phyloP scores from a whole-genome alignment of 495 filamentous ascomycete genomes.

The Gamarada debralockiae region DNA sequence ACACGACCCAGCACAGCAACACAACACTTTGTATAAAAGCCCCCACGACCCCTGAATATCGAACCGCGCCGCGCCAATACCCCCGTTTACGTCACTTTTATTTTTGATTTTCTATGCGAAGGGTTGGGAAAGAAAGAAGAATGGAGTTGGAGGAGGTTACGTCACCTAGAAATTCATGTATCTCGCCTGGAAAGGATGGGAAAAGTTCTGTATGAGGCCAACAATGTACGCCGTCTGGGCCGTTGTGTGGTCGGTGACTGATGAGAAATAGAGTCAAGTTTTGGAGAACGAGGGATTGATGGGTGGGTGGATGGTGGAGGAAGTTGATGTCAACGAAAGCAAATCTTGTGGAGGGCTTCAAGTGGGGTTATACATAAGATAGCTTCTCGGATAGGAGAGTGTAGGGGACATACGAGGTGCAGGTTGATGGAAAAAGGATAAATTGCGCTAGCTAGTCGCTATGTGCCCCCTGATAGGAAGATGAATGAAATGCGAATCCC shows the following conservation, averaged over 20 bases:
- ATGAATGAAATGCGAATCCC: conserved; percentile 5
- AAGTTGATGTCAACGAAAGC: neutral
- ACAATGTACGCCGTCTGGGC: neutral
- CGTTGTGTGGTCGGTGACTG: neutral
- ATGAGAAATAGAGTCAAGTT: neutral
- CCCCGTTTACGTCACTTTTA: neutral
- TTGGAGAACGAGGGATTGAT: too few relatives aligned
- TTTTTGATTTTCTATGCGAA: neutral
- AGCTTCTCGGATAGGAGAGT: neutral
- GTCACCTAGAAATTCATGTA: neutral
- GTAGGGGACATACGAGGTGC: neutral
- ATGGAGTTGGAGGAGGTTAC: neutral
- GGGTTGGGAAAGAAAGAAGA: neutral
- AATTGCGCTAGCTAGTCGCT: too few relatives aligned
- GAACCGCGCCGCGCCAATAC: conserved; percentile 1
- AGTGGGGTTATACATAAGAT: neutral
- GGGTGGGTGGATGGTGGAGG: neutral
- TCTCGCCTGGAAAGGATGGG: neutral
- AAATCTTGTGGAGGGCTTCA: neutral
- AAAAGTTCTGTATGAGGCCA: neutral
- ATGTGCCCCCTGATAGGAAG: neutral
- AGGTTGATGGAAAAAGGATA: neutral
- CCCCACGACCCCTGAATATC: neutral
- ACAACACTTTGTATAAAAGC: neutral
- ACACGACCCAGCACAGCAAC: neutral